Conservation (phyloP, 805 yeast species). For the Clavispora vitiphila region DNA sequence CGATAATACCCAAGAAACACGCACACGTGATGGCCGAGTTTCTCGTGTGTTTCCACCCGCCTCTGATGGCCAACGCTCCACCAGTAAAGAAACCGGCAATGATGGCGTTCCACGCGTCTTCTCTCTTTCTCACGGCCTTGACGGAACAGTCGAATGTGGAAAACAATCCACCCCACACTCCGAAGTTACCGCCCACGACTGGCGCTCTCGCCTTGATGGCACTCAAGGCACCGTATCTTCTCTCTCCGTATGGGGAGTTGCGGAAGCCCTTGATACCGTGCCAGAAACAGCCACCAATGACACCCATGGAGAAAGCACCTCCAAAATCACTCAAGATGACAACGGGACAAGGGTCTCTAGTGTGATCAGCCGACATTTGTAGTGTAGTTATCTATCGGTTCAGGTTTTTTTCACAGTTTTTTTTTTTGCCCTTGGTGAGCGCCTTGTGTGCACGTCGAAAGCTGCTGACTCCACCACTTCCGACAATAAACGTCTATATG, state of each 20-base stretch:
- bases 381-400: slow-evolving; percentile 3
- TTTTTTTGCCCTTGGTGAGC: slow-evolving; percentile 4
- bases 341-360: slow-evolving; percentile 98
- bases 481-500: no score
- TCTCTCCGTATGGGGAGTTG: slow-evolving; percentile 95
- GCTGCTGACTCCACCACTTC: neutral
- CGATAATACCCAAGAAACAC: slow-evolving; percentile 90
- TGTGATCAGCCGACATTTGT: slow-evolving; percentile 86
- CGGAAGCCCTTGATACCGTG: slow-evolving; percentile 98
- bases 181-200: slow-evolving; percentile 97
- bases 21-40: slow-evolving; percentile 98
- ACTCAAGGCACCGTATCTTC: slow-evolving; percentile 80
- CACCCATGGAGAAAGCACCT: slow-evolving; percentile 99
- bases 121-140: slow-evolving; percentile 93
- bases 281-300: slow-evolving; percentile 97
- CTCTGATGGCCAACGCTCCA: slow-evolving; percentile 96
- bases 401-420: slow-evolving; percentile 5
- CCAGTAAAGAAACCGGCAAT: slow-evolving; percentile 98
- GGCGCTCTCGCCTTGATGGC: slow-evolving; percentile 97
- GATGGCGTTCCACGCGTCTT: slow-evolving; percentile 97
- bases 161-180: slow-evolving; percentile 99
- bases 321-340: slow-evolving; percentile 96
- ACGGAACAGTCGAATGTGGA: slow-evolving; percentile 94
- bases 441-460: slow-evolving; percentile 6
- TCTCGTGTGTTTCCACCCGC: slow-evolving; percentile 96